Conservation (phyloP, 768 basidiomycete species). For the Naganishia vaughanmartiniae region DNA sequence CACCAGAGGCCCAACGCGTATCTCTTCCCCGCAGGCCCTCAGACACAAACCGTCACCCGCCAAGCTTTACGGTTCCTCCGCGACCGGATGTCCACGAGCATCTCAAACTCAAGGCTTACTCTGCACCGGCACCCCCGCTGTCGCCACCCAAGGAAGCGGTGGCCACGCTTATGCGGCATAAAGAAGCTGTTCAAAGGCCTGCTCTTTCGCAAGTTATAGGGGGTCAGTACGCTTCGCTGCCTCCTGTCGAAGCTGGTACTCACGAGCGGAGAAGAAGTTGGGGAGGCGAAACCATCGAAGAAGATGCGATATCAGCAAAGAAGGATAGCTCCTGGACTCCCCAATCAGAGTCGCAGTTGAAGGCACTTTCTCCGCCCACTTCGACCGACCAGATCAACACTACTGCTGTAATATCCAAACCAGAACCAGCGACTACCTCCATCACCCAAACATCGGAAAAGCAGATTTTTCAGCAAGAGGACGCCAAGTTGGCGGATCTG, state of each 20-base stretch:
- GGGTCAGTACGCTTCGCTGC: conserved; percentile 41
- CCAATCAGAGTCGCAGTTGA: conserved; percentile 12
- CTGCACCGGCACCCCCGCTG: conserved; percentile 48
- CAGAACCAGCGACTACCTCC: background rate
- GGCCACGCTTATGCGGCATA: conserved; percentile 22
- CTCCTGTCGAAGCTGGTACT: conserved; percentile 22
- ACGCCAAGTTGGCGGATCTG: conserved; percentile 5
- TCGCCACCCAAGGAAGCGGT: conserved; percentile 41
- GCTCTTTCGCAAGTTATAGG: conserved; percentile 39
- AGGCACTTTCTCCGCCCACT: conserved; percentile 8
- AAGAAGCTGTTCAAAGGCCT: conserved; percentile 7
- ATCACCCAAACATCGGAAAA: conserved; percentile 30
- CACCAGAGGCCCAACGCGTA: background rate
- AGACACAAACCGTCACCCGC: conserved; percentile 29
- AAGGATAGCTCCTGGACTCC: conserved; percentile 13
- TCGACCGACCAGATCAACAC: background rate
- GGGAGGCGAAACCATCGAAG: conserved; percentile 39
- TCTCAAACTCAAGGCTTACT: conserved; percentile 47
- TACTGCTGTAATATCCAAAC: conserved; percentile 13
- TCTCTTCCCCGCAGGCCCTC: conserved; percentile 14
- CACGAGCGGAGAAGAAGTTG: conserved; percentile 48
- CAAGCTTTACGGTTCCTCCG: conserved; percentile 34
- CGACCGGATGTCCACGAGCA: conserved; percentile 45
- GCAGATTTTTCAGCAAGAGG: conserved; percentile 10
- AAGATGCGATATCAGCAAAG: conserved; percentile 13